Evolutionary conservation across 2,329 filamentous ascomycete species (phyloP).

Genomic region (Zymoseptoria brevis): DNA sequence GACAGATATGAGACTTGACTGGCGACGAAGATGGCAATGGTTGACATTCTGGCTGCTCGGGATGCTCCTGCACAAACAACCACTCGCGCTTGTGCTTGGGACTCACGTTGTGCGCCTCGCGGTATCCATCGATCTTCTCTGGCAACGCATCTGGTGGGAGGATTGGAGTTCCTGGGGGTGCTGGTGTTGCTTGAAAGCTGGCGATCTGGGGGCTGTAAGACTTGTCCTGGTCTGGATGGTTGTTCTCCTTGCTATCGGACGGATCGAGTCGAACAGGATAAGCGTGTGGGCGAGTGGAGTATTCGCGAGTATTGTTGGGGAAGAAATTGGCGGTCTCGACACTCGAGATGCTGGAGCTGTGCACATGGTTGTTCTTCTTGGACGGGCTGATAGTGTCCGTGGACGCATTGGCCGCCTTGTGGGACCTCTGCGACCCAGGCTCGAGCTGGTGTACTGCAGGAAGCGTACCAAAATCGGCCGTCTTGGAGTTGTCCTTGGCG

Average conservation of each 20-base stretch:
- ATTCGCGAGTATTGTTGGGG: slow-evolving; percentile 30
- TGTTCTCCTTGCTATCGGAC: slow-evolving; percentile 18
- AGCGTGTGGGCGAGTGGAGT: slow-evolving; percentile 28
- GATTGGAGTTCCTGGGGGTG: slow-evolving; percentile 24
- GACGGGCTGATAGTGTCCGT: slow-evolving; percentile 19
- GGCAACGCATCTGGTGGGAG: slow-evolving; percentile 8
- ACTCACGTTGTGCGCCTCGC: slow-evolving; percentile 22
- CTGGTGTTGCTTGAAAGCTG: slow-evolving; percentile 13
- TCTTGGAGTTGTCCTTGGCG: not conserved
- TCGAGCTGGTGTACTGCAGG: slow-evolving; percentile 15
- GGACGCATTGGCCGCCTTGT: slow-evolving; percentile 8
- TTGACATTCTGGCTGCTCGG: slow-evolving; percentile 7
- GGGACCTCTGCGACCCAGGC: slow-evolving; percentile 3
- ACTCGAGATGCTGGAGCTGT: slow-evolving; percentile 31
- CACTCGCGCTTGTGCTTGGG: slow-evolving; percentile 25
- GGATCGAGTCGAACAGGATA: slow-evolving; percentile 15
- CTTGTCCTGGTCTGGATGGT: slow-evolving; percentile 3
- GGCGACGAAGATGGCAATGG: slow-evolving; percentile 11
- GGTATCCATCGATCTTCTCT: slow-evolving; percentile 9
- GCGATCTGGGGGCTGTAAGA: slow-evolving; percentile 1
- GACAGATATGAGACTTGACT: slow-evolving; percentile 6
- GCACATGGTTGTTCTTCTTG: slow-evolving; percentile 18
- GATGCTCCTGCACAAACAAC: slow-evolving; percentile 23
- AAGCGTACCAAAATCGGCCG: not conserved
- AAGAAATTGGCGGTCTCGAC: slow-evolving; percentile 34